Base-by-base conservation (phyloP, 805 yeast species). In the Barnettozyma botsteinii region DNA sequence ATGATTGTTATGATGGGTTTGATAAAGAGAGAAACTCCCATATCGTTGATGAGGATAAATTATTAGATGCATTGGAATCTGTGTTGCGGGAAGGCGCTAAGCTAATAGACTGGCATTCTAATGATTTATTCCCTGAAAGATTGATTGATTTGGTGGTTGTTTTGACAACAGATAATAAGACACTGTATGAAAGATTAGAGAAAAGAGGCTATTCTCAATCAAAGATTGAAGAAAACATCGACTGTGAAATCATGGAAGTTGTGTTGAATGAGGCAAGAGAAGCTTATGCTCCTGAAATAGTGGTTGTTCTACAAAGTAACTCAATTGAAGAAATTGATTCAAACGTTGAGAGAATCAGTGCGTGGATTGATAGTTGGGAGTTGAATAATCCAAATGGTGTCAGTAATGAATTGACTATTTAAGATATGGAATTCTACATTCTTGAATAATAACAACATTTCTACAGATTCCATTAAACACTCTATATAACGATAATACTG, bases 61-160 rank as follows among this genome's bases (percentile, higher is more conserved):
- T 91, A 12, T 62, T 88, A 42, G 98, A 93, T 59, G 75, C 76
- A 19, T 62, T 93, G 36, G 96, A 89, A 59, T 80, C 81, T 7
- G 73, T 81, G 29, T 67, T 89, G 35, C 82, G 81, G 38, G 67
- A 77, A 47, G 99, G 99, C n/a, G 95, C 94, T 2, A 70, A 73
- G n/a, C 67, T 93, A 8, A 71, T 93, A 11, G 99, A 93, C 61
- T 93, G 98, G 98, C 99, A 93, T 59, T 93, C 91, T 33, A 87
- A 95, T 63, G 98, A 93, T 55, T 76, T 86, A 17, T 91, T 93
- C 57, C 98, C 98, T 1, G 98, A 88, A 57, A 68, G 94, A 50
- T 73, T 87, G 59, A 85, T 93, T 37, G 99, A 93, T 61, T 69
- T 93, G 46, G 98, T 93, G 6, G 83, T 88, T 29, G 98, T 93